Base-by-base conservation (phyloP, 441 rosid genomes). In the Adansonia grandidieri region DNA sequence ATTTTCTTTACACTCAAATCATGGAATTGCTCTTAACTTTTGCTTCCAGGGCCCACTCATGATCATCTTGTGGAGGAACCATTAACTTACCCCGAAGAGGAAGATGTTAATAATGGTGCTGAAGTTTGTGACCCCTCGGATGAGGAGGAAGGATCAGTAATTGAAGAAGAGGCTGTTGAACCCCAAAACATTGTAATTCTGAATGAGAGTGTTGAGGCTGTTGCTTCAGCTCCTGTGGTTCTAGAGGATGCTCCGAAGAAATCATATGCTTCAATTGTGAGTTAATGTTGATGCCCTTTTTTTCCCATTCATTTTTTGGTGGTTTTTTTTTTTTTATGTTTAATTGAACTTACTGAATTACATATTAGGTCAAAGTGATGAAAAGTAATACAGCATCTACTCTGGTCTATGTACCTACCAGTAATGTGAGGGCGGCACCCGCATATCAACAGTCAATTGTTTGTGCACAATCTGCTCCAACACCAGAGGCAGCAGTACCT, bases 221-320 rank as follows among this genome's bases (percentile, higher is more conserved):
- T 15, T 40, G 88, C 83, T 62, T 74, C 81, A 60, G 76, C 81
- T 81, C 82, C 92, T 48, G 79, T 62, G 57, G 71, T 79, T 47
- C 89, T 61, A 80, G 97, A 88, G 80, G 93, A 89, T 87, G 85
- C 86, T 78, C 89, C 93, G n/a, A 92, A 87, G 84, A 84, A 85
- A 82, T 86, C 94, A 44, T 90, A 88, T 86, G 99, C 99, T 72
- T 89, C 97, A 69, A 86, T 94, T 50, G 99, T 96, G 73, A 91
- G 98, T 88, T 73, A 5, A 60, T 58, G 58, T 24, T 74, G 20
- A 51, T 57, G 6, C 4, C 74, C 47, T 57, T 77, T 13, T 32
- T 32, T 28, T 71, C 0, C 45, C 20, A 40, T 28, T 15, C 56
- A 42, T 78, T 58, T 5, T 50, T 60, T 72, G 44, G 51, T 37